Evolutionary conservation across 192 early-diverging fungal species (phyloP).

Genomic region (Physocladia obscura): DNA sequence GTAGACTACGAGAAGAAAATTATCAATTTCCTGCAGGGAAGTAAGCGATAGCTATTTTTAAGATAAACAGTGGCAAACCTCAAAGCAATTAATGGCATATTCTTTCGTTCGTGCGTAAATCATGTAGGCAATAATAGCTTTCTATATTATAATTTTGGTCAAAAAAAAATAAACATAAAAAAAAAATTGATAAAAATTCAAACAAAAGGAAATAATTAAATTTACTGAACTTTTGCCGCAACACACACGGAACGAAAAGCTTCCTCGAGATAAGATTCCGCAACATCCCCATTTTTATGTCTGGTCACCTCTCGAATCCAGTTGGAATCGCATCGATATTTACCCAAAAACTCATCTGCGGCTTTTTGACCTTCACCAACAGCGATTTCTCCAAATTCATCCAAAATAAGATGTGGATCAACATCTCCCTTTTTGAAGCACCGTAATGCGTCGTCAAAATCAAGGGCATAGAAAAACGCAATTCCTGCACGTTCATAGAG

Average conservation of each 20-base stretch:
- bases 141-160: no score
- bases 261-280: constrained; percentile 3
- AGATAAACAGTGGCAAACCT: not conserved
- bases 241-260: not conserved
- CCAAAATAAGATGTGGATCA: constrained; percentile 58
- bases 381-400: constrained; percentile 24
- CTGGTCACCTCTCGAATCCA: not conserved
- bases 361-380: not conserved
- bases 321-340: not conserved
- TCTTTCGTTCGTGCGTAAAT: constrained; percentile 3
- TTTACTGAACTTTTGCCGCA: not conserved
- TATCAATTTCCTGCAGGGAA: constrained; percentile 50
- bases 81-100: constrained; percentile 1
- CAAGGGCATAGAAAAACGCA: constrained; percentile 57
- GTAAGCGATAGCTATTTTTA: not conserved
- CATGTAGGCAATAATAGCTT: constrained; percentile 1
- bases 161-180: no score
- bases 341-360: not conserved
- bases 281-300: constrained; percentile 7
- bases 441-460: constrained; percentile 67
- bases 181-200: not conserved
- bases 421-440: constrained; percentile 64
- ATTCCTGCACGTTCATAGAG: constrained; percentile 67
- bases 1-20: constrained; percentile 52
- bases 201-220: not conserved